Base-by-base conservation (phyloP, 257 asterid species). In the Solanum habrochaites region DNA sequence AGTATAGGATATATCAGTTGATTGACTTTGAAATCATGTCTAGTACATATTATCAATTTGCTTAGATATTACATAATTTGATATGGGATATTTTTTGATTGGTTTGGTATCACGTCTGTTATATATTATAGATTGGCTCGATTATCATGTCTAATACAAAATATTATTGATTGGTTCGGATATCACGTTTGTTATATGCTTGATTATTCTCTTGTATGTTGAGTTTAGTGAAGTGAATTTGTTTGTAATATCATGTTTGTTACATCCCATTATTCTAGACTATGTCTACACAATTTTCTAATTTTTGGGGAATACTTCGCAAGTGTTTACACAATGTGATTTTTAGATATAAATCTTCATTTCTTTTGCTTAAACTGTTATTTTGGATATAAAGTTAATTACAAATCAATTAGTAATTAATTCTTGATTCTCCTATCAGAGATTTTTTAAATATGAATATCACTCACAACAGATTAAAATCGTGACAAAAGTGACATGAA, bases 51-150 rank as follows among this genome's bases (percentile, higher is more conserved):
- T 40, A 8, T 8, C 11, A 8, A 40, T 40, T 49, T 8, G 23
- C 23, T 49, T 1, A 1, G 16, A 2, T 16, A 15, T 2, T 8
- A 49, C 60, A 16, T 37, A 37, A 37, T 6, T 49, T 49, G 23
- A 0, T 49, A 49, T 15, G 23, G 1, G 3, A 16, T 49, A 49
- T 49, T 6, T 49, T 7, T 49, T 6, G 21, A 20, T 15, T 49
- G 21, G 3, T 3, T 49, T 49, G 8, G 1, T 49, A 49, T 0
- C 60, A 16, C 60, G 1, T 8, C 0, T 49, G 0, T 49, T 49
- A 49, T 3, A 49, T 16, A 49, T 49, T 16, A 49, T 49, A 20
- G 60, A 3, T 15, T 49, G 9, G 23, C 3, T 49, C 9, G 0
- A 16, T 13, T 12, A 47, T 0, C 21, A 15, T 3, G 1, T 20